Evolutionary conservation across 352 stramenopile genomes (phyloP).

Genomic region (Pythium apleroticum): DNA sequence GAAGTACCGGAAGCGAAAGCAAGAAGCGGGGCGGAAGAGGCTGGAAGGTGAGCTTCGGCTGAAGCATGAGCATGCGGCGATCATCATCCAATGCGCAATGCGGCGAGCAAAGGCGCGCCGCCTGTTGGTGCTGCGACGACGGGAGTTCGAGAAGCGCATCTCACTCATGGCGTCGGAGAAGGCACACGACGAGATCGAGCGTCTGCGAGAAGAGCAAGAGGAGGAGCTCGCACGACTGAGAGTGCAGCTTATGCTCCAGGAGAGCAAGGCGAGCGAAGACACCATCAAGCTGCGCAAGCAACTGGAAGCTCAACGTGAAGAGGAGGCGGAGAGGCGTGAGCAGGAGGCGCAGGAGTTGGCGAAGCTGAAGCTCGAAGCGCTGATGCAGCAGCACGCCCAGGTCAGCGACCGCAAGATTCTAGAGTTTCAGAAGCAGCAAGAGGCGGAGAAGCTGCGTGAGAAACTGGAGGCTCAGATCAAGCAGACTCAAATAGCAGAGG

Average conservation of each 20-base stretch:
- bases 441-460: slow-evolving; percentile 42
- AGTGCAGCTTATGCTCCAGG: slow-evolving; percentile 61
- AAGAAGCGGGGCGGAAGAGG: slow-evolving; percentile 33
- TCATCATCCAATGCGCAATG: slow-evolving; percentile 71
- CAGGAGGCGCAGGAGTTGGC: slow-evolving; percentile 61
- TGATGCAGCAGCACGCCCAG: slow-evolving; percentile 50
- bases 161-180: slow-evolving; percentile 83
- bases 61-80: slow-evolving; percentile 44
- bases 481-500: slow-evolving; percentile 44
- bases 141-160: slow-evolving; percentile 75
- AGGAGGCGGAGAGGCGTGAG: slow-evolving; percentile 43
- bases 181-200: slow-evolving; percentile 77
- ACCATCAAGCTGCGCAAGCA: slow-evolving; percentile 42
- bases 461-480: slow-evolving; percentile 43
- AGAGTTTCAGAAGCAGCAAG: slow-evolving; percentile 35
- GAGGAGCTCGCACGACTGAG: slow-evolving; percentile 64
- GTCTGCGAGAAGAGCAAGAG: slow-evolving; percentile 69
- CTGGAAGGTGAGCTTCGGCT: slow-evolving; percentile 31
- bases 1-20: slow-evolving; percentile 33
- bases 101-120: slow-evolving; percentile 42
- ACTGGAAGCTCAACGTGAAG: slow-evolving; percentile 43
- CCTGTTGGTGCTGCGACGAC: slow-evolving; percentile 42
- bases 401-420: slow-evolving; percentile 41
- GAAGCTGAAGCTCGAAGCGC: slow-evolving; percentile 46
- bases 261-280: slow-evolving; percentile 48